A percentile compares a stretch with the other conserved stretches of the same genome.
phyloP scores from a whole-genome alignment of 805 yeast genomes.

The Candida palmyrensis region DNA sequence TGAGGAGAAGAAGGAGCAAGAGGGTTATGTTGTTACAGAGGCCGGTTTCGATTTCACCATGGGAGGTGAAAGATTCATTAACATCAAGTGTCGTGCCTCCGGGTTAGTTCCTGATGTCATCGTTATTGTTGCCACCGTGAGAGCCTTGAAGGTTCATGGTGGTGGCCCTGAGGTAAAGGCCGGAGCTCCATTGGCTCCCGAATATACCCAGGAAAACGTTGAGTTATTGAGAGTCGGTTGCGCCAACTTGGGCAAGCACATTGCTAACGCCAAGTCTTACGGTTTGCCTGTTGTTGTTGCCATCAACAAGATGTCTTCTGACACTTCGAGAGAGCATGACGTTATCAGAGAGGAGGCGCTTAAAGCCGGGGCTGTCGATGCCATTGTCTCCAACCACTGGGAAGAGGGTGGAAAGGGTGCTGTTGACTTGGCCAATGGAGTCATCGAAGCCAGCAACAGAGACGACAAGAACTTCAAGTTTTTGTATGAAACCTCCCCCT shows the following conservation, averaged over 20 bases:
- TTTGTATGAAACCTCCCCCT: constrained; percentile 56
- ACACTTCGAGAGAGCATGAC: constrained; percentile 63
- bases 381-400: constrained; percentile 82
- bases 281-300: constrained; percentile 82
- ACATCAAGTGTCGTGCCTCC: constrained; percentile 78
- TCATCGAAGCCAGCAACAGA: constrained; percentile 55
- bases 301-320: constrained; percentile 72
- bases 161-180: constrained; percentile 89
- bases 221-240: constrained; percentile 67
- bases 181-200: constrained; percentile 73
- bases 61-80: constrained; percentile 87
- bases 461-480: constrained; percentile 42
- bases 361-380: constrained; percentile 75
- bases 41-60: constrained; percentile 88
- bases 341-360: constrained; percentile 62
- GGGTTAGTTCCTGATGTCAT: constrained; percentile 75
- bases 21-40: constrained; percentile 79
- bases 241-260: constrained; percentile 73
- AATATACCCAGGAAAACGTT: constrained; percentile 65
- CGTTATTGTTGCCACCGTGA: constrained; percentile 76
- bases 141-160: constrained; percentile 83
- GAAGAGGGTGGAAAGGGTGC: constrained; percentile 85
- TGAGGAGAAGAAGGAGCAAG: constrained; percentile 42
- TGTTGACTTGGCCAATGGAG: constrained; percentile 64
- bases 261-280: constrained; percentile 62